phyloP scores from a whole-genome alignment of 1,139 yeast genomes.

The Magnusiomyces sp. region DNA sequence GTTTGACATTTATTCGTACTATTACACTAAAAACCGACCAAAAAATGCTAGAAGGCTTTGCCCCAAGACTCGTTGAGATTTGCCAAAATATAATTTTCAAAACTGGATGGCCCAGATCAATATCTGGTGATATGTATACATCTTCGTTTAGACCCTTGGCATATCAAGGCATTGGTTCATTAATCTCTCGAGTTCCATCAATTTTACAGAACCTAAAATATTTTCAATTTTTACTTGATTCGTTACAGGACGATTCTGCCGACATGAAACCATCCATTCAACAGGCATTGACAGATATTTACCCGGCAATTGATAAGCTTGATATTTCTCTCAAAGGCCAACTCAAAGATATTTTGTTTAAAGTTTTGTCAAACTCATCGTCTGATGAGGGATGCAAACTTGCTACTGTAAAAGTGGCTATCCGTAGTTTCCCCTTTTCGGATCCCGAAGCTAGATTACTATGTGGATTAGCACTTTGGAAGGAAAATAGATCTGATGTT shows the following conservation, averaged over 20 bases:
- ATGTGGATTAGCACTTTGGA: conserved; percentile 57
- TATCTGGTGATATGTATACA: conserved; percentile 20
- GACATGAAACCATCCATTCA: conserved; percentile 65
- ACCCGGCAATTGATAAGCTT: conserved; percentile 41
- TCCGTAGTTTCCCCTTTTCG: conserved; percentile 56
- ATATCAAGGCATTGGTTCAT: conserved; percentile 69
- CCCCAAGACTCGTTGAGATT: conserved; percentile 17
- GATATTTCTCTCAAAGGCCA: conserved; percentile 34
- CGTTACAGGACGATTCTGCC: conserved; percentile 55
- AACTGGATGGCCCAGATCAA: conserved; percentile 31
- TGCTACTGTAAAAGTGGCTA: conserved; percentile 57
- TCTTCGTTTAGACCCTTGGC: conserved; percentile 49
- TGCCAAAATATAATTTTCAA: conserved; percentile 24
- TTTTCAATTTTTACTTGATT: conserved; percentile 60
- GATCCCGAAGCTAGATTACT: conserved; percentile 63
- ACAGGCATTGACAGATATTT: conserved; percentile 57
- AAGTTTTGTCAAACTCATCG: conserved; percentile 31
- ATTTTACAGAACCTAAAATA: conserved; percentile 30
- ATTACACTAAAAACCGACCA: conserved; percentile 28
- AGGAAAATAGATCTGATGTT: conserved; percentile 54
- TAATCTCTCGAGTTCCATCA: conserved; percentile 44
- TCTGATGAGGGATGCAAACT: conserved; percentile 41
- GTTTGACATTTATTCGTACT: conserved; percentile 57
- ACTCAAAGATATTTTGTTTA: conserved; percentile 40
- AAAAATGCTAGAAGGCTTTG: conserved; percentile 16